Base-by-base conservation (phyloP, 257 asterid species). In the Sherardia arvensis region DNA sequence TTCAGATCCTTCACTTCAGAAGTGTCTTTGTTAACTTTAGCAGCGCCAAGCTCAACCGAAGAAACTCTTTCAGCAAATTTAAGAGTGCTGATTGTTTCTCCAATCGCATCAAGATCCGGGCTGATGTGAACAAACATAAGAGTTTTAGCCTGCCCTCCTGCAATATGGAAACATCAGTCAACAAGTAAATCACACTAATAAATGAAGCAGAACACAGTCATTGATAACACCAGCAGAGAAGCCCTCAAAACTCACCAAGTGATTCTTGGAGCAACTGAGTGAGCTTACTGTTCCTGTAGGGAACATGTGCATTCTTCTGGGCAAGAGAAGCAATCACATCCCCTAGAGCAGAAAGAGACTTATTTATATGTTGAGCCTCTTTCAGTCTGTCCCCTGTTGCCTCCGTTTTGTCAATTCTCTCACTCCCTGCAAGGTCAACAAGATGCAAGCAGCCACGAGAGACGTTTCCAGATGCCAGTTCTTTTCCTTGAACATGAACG, bases 351-450 rank as follows among this genome's bases (percentile, higher is more conserved):
- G 96, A 84, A 54, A 91, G 86, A 69, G 97, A 91, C 43, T 75
- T 82, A 69, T 85, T 90, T 60, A 90, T 84, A 65, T 87, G 84
- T 71, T 83, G 87, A 54, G 93, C 87, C 80, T 85, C 97, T 68
- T 80, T 84, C 71, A 87, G 72, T 59, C 93, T 80, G 21, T 91
- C 96, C 61, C 91, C 95, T 49, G 63, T 78, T 26, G 79, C 96
- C 73, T 87, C 96, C 29, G 88, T 65, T 77, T 87, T 83, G 69
- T 82, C 91, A 14, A 69, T 84, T 77, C 93, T 75, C 71, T 90
- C 97, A 66, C 97, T 90, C 75, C 97, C 97, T 38, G 97, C 97
- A 54, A 90, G 81, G 72, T 90, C 97, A 53, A 90, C 97, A 22
- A 90, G 79, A 82, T 90, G 97, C 90, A 87, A 76, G 66, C 91